These are phyloP conservation scores for Nigrograna mackinnonii DNA, from an alignment of 2,329 filamentous ascomycete species.

Conservation along the genomic window DNA sequence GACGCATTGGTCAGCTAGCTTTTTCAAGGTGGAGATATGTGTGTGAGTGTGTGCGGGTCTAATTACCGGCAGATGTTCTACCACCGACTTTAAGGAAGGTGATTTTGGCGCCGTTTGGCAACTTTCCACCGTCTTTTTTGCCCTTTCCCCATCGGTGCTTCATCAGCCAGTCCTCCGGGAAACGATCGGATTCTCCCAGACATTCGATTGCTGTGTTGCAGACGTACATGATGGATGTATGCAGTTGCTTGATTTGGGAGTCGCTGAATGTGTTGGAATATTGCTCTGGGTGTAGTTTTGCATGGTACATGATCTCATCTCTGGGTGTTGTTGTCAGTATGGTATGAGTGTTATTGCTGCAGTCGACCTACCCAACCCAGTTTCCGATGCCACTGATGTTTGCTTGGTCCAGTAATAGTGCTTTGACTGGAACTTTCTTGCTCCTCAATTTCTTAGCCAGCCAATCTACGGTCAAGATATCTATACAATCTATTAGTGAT, in stretches of 20 bases:
- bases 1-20: too few relatives aligned
- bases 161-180: slow-evolving; percentile 85
- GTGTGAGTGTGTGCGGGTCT: too few relatives aligned
- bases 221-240: slow-evolving; percentile 75
- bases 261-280: slow-evolving; percentile 82
- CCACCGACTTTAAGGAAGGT: slow-evolving; percentile 88
- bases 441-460: slow-evolving; percentile 69
- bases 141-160: slow-evolving; percentile 88
- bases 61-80: slow-evolving; percentile 86
- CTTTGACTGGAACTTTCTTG: slow-evolving; percentile 87
- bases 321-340: slow-evolving; percentile 25
- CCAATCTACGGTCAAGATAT: slow-evolving; percentile 77
- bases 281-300: slow-evolving; percentile 87
- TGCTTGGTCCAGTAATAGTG: slow-evolving; percentile 82
- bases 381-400: slow-evolving; percentile 93
- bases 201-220: slow-evolving; percentile 78
- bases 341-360: not conserved
- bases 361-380: slow-evolving; percentile 73
- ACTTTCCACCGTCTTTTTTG: slow-evolving; percentile 68
- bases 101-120: slow-evolving; percentile 86
- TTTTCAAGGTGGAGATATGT: too few relatives aligned
- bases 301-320: slow-evolving; percentile 90
- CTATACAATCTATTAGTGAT: too few relatives aligned
- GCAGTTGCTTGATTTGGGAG: slow-evolving; percentile 70
- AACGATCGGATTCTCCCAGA: slow-evolving; percentile 79